Evolutionary conservation across 2,329 filamentous ascomycete species (phyloP).

Genomic region (Tolypocladium amazonense): DNA sequence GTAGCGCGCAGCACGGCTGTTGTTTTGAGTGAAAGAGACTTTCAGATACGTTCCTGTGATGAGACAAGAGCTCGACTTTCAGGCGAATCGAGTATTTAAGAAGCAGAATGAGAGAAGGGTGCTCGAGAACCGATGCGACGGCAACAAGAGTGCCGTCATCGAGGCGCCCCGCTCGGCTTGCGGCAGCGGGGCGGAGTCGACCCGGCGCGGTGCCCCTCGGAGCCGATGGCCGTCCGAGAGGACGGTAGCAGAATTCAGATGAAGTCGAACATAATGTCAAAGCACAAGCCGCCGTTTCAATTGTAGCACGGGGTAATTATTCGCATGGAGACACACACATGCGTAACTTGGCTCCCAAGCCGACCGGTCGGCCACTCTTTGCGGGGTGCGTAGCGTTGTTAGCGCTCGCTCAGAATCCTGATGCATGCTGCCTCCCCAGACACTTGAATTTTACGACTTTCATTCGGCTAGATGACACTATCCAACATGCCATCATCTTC

Average conservation of each 20-base stretch:
- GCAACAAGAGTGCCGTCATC: neutral
- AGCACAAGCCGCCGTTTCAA: neutral
- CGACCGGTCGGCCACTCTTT: neutral
- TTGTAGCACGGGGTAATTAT: neutral
- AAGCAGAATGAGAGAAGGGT: neutral
- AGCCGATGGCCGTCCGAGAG: neutral
- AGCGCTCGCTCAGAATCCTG: neutral
- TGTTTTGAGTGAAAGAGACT: conserved; percentile 4
- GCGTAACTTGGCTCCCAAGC: neutral
- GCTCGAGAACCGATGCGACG: neutral
- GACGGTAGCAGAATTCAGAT: neutral
- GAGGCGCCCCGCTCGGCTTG: neutral
- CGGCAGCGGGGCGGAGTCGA: neutral
- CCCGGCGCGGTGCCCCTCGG: neutral
- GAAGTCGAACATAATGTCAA: neutral
- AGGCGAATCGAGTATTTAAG: neutral
- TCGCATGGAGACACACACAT: neutral
- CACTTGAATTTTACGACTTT: neutral
- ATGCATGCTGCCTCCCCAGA: neutral
- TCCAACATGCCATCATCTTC: conserved; percentile 19
- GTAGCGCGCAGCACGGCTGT: too few species aligned
- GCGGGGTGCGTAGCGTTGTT: neutral
- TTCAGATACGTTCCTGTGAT: neutral
- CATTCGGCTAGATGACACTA: conserved; percentile 19
- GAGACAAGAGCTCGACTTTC: neutral